A percentile compares a stretch with the other conserved stretches of the same genome.
Evolutionary conservation across 257 asterid genomes (phyloP).

Genomic region (Fraxinus americana): DNA sequence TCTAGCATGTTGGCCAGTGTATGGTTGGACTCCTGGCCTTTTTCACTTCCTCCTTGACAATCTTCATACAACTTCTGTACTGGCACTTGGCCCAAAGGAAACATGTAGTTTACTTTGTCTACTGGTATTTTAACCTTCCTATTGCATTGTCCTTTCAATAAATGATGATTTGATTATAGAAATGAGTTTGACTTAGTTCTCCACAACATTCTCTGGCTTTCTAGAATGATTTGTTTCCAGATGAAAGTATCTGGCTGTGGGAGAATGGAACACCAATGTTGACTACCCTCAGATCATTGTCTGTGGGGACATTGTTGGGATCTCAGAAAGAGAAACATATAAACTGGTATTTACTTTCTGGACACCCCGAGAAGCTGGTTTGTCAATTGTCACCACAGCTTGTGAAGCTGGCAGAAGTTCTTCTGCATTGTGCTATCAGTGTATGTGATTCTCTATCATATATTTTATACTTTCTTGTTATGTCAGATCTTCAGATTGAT

Average conservation of each 20-base stretch:
- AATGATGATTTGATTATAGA: constrained; percentile 20
- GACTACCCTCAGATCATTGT: constrained; percentile 63
- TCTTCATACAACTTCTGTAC: constrained; percentile 72
- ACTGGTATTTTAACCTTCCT: constrained; percentile 57
- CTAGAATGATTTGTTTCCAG: constrained; percentile 85
- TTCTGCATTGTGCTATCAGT: constrained; percentile 69
- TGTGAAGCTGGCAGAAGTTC: constrained; percentile 52
- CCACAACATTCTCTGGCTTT: constrained; percentile 34
- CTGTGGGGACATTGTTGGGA: constrained; percentile 77
- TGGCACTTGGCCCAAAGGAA: constrained; percentile 97
- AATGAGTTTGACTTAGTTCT: constrained; percentile 29
- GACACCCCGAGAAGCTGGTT: constrained; percentile 70
- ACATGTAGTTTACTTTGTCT: constrained; percentile 82
- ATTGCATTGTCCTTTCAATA: constrained; percentile 24
- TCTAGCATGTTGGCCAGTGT: constrained; percentile 95
- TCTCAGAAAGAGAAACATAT: constrained; percentile 71
- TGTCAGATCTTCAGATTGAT: constrained; percentile 2
- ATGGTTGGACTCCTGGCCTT: constrained; percentile 96
- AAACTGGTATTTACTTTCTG: constrained; percentile 79
- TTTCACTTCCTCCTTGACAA: constrained; percentile 67
- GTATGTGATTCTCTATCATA: constrained; percentile 44
- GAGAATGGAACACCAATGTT: constrained; percentile 81
- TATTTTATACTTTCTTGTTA: neutral
- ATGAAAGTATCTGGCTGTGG: constrained; percentile 85
- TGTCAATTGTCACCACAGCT: constrained; percentile 62